phyloP scores from a whole-genome alignment of 306 rosid genomes.

The Crotalaria pallida region DNA sequence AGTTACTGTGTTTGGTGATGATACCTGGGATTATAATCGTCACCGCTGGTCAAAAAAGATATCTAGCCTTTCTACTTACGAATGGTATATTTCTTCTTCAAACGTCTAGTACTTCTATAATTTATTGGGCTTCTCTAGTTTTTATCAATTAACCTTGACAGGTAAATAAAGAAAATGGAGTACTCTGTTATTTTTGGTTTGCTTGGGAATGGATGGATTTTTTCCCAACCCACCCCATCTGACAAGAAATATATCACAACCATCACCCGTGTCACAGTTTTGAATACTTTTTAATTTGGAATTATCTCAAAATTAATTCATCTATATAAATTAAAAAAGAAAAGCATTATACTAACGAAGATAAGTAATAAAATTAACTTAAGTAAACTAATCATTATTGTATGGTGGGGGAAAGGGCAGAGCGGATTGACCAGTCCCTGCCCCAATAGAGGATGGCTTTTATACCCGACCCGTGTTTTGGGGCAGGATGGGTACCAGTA shows the following conservation, averaged over 20 bases:
- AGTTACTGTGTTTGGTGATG: conserved; percentile 50
- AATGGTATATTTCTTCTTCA: conserved; percentile 52
- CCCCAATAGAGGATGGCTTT: not conserved
- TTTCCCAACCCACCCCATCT: too few species aligned
- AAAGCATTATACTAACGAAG: not conserved
- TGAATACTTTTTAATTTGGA: not conserved
- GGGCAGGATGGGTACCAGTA: not conserved
- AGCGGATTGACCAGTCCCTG: not conserved
- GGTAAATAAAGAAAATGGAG: not conserved
- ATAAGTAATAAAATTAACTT: too few species aligned
- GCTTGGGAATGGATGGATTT: not conserved
- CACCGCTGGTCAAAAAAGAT: conserved; percentile 65
- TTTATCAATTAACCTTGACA: conserved; percentile 7
- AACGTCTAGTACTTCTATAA: not conserved
- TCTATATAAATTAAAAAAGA: too few species aligned
- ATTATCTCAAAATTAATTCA: not conserved
- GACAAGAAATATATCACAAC: too few species aligned
- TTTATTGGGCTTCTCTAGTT: conserved; percentile 5
- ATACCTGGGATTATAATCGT: conserved; percentile 67
- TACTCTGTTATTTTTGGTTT: conserved; percentile 1
- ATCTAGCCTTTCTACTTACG: conserved; percentile 69
- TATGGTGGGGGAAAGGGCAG: not conserved
- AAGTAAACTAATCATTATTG: not conserved
- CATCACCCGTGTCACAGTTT: not conserved
- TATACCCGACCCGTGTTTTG: not conserved